Evolutionary conservation across 441 rosid genomes (phyloP).

Genomic region (Erodium texanum): DNA sequence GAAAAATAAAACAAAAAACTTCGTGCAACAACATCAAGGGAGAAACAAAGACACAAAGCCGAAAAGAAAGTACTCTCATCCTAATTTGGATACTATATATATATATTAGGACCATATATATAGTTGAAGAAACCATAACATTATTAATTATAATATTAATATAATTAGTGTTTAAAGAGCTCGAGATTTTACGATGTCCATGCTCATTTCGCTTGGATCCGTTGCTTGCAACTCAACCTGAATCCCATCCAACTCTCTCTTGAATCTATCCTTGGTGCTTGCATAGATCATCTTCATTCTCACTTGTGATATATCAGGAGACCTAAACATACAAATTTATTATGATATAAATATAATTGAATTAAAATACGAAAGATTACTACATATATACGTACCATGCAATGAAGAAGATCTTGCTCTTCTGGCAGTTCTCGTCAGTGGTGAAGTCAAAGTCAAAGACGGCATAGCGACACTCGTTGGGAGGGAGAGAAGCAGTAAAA

Average conservation of each 20-base stretch:
- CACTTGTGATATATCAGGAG: constrained; percentile 52
- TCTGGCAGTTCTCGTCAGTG: constrained; percentile 60
- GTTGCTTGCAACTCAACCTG: constrained; percentile 34
- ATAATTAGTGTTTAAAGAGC: background rate
- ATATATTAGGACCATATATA: background rate
- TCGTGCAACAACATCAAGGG: background rate
- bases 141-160: background rate
- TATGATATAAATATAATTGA: too few relatives aligned
- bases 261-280: constrained; percentile 70
- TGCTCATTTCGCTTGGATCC: constrained; percentile 4
- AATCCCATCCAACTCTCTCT: constrained; percentile 65
- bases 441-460: constrained; percentile 57
- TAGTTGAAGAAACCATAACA: background rate
- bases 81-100: background rate
- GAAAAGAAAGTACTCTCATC: background rate
- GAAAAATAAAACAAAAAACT: background rate
- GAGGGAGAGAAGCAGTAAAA: constrained; percentile 38
- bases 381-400: constrained; percentile 36
- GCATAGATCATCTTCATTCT: constrained; percentile 67
- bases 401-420: constrained; percentile 66
- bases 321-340: constrained; percentile 24
- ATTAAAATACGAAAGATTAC: background rate
- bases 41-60: background rate
- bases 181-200: background rate
- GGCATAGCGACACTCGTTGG: constrained; percentile 55